These are phyloP conservation scores for Gossypium herbaceum DNA, from an alignment of 345 rosid species.

Conservation along the genomic window DNA sequence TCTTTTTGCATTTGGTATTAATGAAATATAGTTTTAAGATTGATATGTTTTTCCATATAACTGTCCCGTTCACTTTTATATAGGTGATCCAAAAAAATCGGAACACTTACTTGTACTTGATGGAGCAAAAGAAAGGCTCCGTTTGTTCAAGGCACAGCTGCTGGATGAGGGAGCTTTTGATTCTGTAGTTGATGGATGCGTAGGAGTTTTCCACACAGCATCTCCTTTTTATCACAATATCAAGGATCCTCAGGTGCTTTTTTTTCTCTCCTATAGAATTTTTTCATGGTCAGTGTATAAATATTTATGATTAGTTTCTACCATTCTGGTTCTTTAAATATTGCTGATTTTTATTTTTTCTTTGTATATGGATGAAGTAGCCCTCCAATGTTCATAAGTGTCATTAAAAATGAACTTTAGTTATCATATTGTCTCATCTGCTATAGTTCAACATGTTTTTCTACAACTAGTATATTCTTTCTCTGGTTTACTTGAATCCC, in stretches of 20 bases:
- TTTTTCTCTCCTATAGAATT: not conserved
- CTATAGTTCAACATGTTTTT: not conserved
- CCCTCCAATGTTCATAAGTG: not conserved
- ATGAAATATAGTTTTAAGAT: not conserved
- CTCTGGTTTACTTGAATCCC: not conserved
- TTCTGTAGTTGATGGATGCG: conserved; percentile 29
- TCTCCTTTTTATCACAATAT: conserved; percentile 19
- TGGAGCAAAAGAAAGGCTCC: conserved; percentile 40
- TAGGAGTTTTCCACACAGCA: conserved; percentile 36
- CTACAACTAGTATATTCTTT: not conserved
- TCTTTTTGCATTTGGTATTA: not conserved
- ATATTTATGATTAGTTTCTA: not conserved
- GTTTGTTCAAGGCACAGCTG: conserved; percentile 30
- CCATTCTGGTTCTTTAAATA: not conserved
- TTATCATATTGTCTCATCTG: not conserved
- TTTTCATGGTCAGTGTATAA: not conserved
- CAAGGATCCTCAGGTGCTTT: conserved; percentile 12
- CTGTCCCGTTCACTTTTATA: not conserved
- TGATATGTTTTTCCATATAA: not conserved
- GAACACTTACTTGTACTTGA: conserved; percentile 31
- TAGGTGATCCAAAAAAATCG: conserved; percentile 30
- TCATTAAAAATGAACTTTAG: not conserved
- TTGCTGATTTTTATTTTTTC: not conserved
- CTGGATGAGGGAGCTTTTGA: conserved; percentile 35
- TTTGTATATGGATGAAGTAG: not conserved